Base-by-base conservation (phyloP, 257 asterid species). In the Nicotiana undulata region DNA sequence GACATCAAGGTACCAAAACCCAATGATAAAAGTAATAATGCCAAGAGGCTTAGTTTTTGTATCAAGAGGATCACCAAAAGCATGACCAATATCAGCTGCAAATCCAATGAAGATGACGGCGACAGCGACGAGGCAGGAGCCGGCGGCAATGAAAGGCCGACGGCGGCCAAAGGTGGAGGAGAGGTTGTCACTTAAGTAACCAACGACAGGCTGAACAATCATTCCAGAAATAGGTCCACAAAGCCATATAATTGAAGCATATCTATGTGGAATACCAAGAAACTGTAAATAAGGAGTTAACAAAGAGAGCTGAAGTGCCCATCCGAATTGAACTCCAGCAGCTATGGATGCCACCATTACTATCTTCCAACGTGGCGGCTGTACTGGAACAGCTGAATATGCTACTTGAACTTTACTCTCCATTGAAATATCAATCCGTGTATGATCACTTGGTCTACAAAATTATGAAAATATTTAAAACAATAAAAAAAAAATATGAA, bases 291-390 rank as follows among this genome's bases (percentile, higher is more conserved):
- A 80, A 7, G 82, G 82, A 15, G 82, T 80, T 9, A 80, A 49
- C 26, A 80, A 52, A n/a, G 77, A 80, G 12, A 80, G 82, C 29
- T 80, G 82, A 9, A 80, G 82, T 37, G 77, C 82, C 82, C 82
- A 80, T 52, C 83, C 83, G n/a, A 80, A 80, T 59, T 80, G 83
- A 7, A 68, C 67, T 80, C 83, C 83, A 55, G 79, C 83, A 7
- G 79, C 83, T 18, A 80, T 26, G 26, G 83, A 53, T 9, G 83
- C 67, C 55, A 80, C 79, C 72, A 80, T 17, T 16, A 80, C 37
- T 34, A 52, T 68, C 79, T 80, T 80, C 58, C 67, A 68, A 20
- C 29, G 63, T 20, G 13, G 13, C 20, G 28, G 15, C 63, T 9
- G 28, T 40, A 40, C 49, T 40, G 49, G 49, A 40, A 40, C 49